Evolutionary conservation across 345 rosid genomes (phyloP).

Genomic region (Rhizophora apiculata): DNA sequence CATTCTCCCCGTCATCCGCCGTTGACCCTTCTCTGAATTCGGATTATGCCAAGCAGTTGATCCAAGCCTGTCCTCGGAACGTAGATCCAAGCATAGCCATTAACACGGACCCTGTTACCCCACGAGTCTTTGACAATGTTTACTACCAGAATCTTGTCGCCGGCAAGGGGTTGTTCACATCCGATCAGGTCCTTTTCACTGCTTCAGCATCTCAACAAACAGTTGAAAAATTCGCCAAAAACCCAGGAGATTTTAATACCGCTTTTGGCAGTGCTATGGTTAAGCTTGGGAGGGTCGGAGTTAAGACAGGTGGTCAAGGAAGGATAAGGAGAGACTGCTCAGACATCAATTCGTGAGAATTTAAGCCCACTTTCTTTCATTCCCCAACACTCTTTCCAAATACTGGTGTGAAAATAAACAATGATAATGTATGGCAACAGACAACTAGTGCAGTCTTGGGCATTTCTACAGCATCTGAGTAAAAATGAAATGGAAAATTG

Average conservation of each 20-base stretch:
- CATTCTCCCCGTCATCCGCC: constrained; percentile 45
- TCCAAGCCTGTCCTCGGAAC: constrained; percentile 43
- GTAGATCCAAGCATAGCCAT: constrained; percentile 53
- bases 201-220: constrained; percentile 48
- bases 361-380: background rate
- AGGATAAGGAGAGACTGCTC: constrained; percentile 66
- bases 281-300: constrained; percentile 74
- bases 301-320: constrained; percentile 61
- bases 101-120: constrained; percentile 57
- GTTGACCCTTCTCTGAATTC: constrained; percentile 69
- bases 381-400: too few relatives aligned
- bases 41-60: constrained; percentile 52
- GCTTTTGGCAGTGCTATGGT: constrained; percentile 67
- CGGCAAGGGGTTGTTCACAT: constrained; percentile 69
- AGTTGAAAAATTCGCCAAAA: constrained; percentile 57
- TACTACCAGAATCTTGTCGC: constrained; percentile 67
- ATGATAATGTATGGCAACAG: too few relatives aligned
- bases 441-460: too few relatives aligned
- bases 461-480: too few relatives aligned
- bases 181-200: constrained; percentile 60
- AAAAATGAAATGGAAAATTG: too few relatives aligned
- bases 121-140: constrained; percentile 52
- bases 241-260: constrained; percentile 41
- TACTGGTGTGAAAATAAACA: too few relatives aligned
- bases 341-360: constrained; percentile 41